Conservation (phyloP, 805 yeast genomes). For the Zygoascus biomembranicola region DNA sequence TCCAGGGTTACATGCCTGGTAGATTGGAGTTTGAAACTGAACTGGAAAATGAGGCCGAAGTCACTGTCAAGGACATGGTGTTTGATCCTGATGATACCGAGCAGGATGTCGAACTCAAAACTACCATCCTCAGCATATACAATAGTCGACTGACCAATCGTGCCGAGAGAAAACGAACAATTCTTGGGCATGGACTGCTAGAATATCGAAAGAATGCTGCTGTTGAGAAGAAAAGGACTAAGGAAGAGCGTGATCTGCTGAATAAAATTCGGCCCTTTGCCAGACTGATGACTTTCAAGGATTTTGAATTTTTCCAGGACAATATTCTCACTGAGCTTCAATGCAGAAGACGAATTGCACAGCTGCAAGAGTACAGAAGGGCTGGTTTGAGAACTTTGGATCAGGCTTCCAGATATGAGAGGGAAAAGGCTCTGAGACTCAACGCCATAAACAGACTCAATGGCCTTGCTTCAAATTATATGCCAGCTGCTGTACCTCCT, state of each 20-base stretch:
- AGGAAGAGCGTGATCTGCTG: slow-evolving; percentile 80
- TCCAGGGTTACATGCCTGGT: slow-evolving; percentile 98
- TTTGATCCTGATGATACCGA: slow-evolving; percentile 90
- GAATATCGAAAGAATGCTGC: slow-evolving; percentile 81
- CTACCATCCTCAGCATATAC: slow-evolving; percentile 81
- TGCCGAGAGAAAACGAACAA: slow-evolving; percentile 82
- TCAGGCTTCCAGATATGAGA: slow-evolving; percentile 76
- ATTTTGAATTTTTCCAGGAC: slow-evolving; percentile 64
- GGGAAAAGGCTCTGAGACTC: slow-evolving; percentile 67
- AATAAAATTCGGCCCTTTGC: slow-evolving; percentile 75
- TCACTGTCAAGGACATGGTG: slow-evolving; percentile 87
- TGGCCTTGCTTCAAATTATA: slow-evolving; percentile 20
- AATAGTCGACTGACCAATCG: slow-evolving; percentile 83
- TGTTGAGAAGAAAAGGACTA: slow-evolving; percentile 73
- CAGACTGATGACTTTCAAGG: slow-evolving; percentile 69
- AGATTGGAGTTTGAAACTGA: slow-evolving; percentile 94
- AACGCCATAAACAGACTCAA: slow-evolving; percentile 49
- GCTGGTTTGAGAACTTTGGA: slow-evolving; percentile 83
- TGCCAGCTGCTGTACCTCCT: slow-evolving; percentile 3
- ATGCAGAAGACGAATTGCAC: slow-evolving; percentile 73
- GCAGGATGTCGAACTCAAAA: slow-evolving; percentile 81
- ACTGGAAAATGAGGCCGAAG: slow-evolving; percentile 94
- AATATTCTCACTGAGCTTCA: slow-evolving; percentile 72
- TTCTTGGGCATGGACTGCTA: slow-evolving; percentile 66
- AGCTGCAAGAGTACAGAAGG: slow-evolving; percentile 86